These are phyloP conservation scores for Meyerozyma athensensis DNA, from an alignment of 1,139 yeast species.

Conservation along the genomic window DNA sequence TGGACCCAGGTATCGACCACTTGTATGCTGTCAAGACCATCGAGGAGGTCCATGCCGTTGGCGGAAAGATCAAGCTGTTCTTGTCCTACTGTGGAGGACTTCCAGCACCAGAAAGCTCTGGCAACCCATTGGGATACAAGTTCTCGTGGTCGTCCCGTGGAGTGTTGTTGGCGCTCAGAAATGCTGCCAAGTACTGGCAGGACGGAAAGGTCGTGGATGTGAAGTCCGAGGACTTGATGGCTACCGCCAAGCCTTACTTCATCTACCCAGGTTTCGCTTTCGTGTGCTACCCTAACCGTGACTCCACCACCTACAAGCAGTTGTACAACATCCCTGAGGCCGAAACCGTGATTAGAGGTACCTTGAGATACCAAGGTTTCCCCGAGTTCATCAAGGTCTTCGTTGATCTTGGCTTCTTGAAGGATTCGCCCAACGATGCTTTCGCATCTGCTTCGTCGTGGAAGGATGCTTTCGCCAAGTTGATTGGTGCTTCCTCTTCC, in stretches of 20 bases:
- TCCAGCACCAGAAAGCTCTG: constrained; percentile 96
- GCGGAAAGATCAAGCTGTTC: constrained; percentile 92
- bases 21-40: constrained; percentile 96
- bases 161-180: constrained; percentile 90
- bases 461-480: constrained; percentile 80
- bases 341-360: constrained; percentile 93
- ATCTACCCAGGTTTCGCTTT: constrained; percentile 94
- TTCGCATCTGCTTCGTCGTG: constrained; percentile 64
- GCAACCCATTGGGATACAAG: constrained; percentile 97
- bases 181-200: constrained; percentile 84
- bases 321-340: constrained; percentile 95
- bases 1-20: constrained; percentile 98
- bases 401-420: constrained; percentile 89
- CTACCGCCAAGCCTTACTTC: constrained; percentile 89
- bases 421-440: constrained; percentile 62
- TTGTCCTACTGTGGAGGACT: constrained; percentile 97
- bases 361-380: constrained; percentile 97
- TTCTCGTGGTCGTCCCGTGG: constrained; percentile 99
- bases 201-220: constrained; percentile 80
- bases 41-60: constrained; percentile 87
- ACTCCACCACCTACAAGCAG: constrained; percentile 89
- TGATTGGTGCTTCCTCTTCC: constrained; percentile 69
- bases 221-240: constrained; percentile 89
- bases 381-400: constrained; percentile 95
- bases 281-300: constrained; percentile 97